Percentiles rank a stretch among this genome's conserved stretches.
Evolutionary conservation across 2,329 filamentous ascomycete genomes (phyloP).

Genomic region (Claviceps humidiphila): DNA sequence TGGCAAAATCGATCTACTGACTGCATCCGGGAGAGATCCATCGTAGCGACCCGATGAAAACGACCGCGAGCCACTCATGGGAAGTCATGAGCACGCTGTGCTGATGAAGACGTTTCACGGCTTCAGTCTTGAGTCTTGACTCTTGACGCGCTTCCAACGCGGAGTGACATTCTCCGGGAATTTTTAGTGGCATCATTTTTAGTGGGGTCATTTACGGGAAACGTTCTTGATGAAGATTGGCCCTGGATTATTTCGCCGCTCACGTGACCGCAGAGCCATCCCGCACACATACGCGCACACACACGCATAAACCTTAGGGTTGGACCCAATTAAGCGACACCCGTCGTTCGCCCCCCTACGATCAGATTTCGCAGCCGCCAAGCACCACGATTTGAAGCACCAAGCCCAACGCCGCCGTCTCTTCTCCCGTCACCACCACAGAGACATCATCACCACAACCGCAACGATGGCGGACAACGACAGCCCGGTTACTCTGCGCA

Average conservation of each 20-base stretch:
- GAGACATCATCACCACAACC: conserved; percentile 25
- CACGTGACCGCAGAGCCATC: background rate
- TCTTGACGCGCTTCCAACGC: background rate
- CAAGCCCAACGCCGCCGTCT: conserved; percentile 15
- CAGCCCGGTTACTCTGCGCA: conserved; percentile 72
- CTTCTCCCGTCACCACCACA: conserved; percentile 19
- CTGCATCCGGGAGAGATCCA: conserved; percentile 1
- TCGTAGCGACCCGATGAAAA: background rate
- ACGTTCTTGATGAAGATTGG: background rate
- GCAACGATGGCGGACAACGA: conserved; percentile 81
- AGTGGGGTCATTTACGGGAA: background rate
- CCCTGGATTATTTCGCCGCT: background rate
- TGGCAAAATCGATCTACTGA: conserved; percentile 43
- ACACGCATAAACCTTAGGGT: conserved; percentile 25
- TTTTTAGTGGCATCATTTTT: background rate
- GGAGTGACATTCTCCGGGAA: background rate
- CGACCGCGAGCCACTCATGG: background rate
- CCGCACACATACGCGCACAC: background rate
- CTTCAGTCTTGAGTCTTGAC: too few species aligned
- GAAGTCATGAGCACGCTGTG: background rate
- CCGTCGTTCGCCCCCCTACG: conserved; percentile 18
- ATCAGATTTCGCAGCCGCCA: conserved; percentile 15
- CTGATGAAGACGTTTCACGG: too few species aligned
- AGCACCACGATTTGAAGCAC: conserved; percentile 16
- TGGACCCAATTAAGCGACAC: conserved; percentile 31